A percentile compares a stretch with the other conserved stretches of the same genome.
phyloP scores from a whole-genome alignment of 2,329 filamentous ascomycete species.

The Colletotrichum camelliae region DNA sequence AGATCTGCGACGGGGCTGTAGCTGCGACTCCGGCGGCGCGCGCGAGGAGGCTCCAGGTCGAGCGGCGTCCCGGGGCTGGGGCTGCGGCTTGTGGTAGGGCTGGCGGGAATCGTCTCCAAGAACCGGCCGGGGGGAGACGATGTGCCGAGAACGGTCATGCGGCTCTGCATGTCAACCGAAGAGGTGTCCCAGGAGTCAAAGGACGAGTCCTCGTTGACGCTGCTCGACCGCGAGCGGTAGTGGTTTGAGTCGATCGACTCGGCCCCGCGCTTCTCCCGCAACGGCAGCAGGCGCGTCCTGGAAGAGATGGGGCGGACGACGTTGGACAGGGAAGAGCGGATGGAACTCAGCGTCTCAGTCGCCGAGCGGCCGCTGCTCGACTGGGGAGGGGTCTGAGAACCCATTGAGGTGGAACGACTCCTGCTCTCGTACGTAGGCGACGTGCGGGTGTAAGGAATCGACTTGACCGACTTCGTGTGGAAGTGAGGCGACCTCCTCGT shows the following conservation, averaged over 20 bases:
- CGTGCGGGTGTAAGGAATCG: slow-evolving; percentile 57
- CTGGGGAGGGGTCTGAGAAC: slow-evolving; percentile 46
- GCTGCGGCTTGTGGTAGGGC: slow-evolving; percentile 67
- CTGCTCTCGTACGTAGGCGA: slow-evolving; percentile 27
- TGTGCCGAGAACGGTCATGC: slow-evolving; percentile 60
- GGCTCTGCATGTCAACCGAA: slow-evolving; percentile 65
- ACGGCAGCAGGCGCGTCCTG: slow-evolving; percentile 57
- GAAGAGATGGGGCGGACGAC: slow-evolving; percentile 62
- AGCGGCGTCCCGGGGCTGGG: slow-evolving; percentile 67
- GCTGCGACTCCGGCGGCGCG: slow-evolving; percentile 53
- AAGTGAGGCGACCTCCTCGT: slow-evolving; percentile 32
- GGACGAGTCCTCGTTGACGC: slow-evolving; percentile 57
- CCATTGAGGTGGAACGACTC: slow-evolving; percentile 34
- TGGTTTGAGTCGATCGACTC: slow-evolving; percentile 53
- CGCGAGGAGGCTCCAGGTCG: slow-evolving; percentile 57
- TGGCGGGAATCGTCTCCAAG: slow-evolving; percentile 75
- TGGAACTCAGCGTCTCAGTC: slow-evolving; percentile 51
- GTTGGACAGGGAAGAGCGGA: slow-evolving; percentile 53
- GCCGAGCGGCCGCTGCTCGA: slow-evolving; percentile 51
- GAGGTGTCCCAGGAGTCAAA: slow-evolving; percentile 82
- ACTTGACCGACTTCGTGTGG: slow-evolving; percentile 60
- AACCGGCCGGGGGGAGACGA: slow-evolving; percentile 54
- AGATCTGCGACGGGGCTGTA: slow-evolving; percentile 58
- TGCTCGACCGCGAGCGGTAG: slow-evolving; percentile 37
- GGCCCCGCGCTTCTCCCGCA: slow-evolving; percentile 46